Conservation (phyloP, 805 yeast genomes). For the Barnettozyma vustinii region DNA sequence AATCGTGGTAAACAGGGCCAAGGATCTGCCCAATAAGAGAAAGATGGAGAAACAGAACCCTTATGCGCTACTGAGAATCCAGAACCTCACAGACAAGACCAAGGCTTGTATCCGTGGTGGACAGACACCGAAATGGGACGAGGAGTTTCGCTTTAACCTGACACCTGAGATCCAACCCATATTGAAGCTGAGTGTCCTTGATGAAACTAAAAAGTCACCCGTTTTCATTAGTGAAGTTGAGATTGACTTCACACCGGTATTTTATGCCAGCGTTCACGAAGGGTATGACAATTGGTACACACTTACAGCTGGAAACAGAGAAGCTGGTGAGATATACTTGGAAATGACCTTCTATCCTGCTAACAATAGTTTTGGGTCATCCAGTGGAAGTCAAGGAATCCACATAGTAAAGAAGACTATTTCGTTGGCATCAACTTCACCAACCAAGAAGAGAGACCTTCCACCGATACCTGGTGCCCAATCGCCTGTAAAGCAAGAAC, state of each 20-base stretch:
- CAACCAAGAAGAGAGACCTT: slow-evolving; percentile 19
- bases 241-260: slow-evolving; percentile 70
- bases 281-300: slow-evolving; percentile 88
- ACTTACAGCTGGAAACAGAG: slow-evolving; percentile 56
- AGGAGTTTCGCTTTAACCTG: slow-evolving; percentile 63
- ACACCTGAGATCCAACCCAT: slow-evolving; percentile 57
- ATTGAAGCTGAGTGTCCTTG: slow-evolving; percentile 70
- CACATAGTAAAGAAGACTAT: slow-evolving; percentile 1
- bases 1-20: slow-evolving; percentile 73
- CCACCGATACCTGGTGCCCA: slow-evolving; percentile 26
- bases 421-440: background rate
- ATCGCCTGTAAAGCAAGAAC: background rate
- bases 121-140: slow-evolving; percentile 87
- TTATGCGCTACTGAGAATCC: slow-evolving; percentile 75
- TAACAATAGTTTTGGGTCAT: background rate
- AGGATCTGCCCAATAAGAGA: slow-evolving; percentile 79
- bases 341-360: slow-evolving; percentile 88
- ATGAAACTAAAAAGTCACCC: slow-evolving; percentile 82
- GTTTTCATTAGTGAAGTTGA: slow-evolving; percentile 79
- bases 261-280: slow-evolving; percentile 57
- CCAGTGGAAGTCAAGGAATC: slow-evolving; percentile 5
- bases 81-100: slow-evolving; percentile 76
- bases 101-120: slow-evolving; percentile 82
- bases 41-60: slow-evolving; percentile 93
- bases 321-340: slow-evolving; percentile 83